A percentile compares a stretch with the other conserved stretches of the same genome.
Evolutionary conservation across 495 filamentous ascomycete species (phyloP).

Genomic region (Trichoderma gamsii): DNA sequence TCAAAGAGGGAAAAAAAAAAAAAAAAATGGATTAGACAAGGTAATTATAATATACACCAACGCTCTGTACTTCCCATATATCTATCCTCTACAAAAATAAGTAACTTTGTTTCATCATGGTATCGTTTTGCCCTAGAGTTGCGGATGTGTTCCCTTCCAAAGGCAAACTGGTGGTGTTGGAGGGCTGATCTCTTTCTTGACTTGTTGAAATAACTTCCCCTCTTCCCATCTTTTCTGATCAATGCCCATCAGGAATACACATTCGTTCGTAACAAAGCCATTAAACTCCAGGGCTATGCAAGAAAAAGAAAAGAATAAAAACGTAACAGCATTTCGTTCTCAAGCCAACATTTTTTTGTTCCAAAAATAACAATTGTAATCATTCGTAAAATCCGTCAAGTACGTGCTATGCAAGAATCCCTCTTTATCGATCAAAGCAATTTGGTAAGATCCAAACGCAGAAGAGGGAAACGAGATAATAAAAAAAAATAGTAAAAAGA

Average conservation of each 20-base stretch:
- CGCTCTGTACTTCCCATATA: constrained; percentile 1
- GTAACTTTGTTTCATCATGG: constrained; percentile 7
- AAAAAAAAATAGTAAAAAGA: background rate
- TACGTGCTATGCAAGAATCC: constrained; percentile 11
- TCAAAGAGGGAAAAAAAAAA: background rate
- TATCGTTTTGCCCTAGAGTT: constrained; percentile 13
- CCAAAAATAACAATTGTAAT: background rate
- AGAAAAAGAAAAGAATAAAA: background rate
- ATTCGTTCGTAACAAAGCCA: constrained; percentile 9
- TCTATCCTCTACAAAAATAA: constrained; percentile 10
- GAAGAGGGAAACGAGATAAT: background rate
- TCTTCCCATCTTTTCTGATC: background rate
- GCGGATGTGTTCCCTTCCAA: constrained; percentile 1
- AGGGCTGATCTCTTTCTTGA: background rate
- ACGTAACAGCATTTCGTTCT: background rate
- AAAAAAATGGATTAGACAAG: background rate
- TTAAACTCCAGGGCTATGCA: constrained; percentile 9
- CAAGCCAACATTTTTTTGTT: background rate
- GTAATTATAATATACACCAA: constrained; percentile 2
- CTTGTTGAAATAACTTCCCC: too few species aligned
- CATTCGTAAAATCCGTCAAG: constrained; percentile 9
- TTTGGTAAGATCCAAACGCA: background rate
- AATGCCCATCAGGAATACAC: background rate
- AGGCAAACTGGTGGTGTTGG: constrained; percentile 4
- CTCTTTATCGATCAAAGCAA: background rate